Evolutionary conservation across 148 eudicot genomes (phyloP), one percentile per base, ranked within the genome.

Genomic region (Heliosperma pusillum): DNA sequence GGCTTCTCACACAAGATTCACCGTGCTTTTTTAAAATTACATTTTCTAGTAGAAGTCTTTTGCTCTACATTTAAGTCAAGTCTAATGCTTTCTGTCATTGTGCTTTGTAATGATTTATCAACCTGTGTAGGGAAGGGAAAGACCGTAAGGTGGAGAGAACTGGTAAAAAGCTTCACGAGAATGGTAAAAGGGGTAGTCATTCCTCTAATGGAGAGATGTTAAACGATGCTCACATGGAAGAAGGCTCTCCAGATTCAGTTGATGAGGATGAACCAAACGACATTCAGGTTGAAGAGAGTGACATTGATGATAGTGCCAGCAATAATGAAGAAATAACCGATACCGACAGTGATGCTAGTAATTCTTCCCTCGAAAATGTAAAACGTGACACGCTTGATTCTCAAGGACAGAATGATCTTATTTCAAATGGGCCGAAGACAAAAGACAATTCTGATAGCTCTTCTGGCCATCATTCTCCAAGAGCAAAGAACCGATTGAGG

Each of bases 401-500:
- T 65, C 70, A 45, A 22, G 73, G 66, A 66, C 74, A 83, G 61
- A 76, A 59, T 56, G 82, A 19, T 44, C 44, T 19, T 15, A 58
- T 25, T 19, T 68, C 58, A 21, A 21, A 44, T 36, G 55, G 24
- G 10, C 22, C 21, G 50, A 71, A 73, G 21, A 83, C 61, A 65
- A 86, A 86, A 68, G 80, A 76, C 53, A 82, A 84, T 75, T 78
- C 85, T 65, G 86, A 86, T 19, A 74, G 81, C 71, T 44, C 58
- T 77, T 74, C 80, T 74, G 80, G 62, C 42, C 58, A 47, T 24
- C 75, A 33, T 72, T 42, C 78, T 71, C 66, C 67, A 7, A 86
- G 86, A 76, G 81, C 88, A 19, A 92, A 90, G 74, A 88, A 83
- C 70, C 81, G 89, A 68, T 55, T 80, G 30, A 83, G 91, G 74